These are phyloP conservation scores for Cyclostephanos tholiformis DNA, from an alignment of 108 stramenopile species.

Conservation along the genomic window DNA sequence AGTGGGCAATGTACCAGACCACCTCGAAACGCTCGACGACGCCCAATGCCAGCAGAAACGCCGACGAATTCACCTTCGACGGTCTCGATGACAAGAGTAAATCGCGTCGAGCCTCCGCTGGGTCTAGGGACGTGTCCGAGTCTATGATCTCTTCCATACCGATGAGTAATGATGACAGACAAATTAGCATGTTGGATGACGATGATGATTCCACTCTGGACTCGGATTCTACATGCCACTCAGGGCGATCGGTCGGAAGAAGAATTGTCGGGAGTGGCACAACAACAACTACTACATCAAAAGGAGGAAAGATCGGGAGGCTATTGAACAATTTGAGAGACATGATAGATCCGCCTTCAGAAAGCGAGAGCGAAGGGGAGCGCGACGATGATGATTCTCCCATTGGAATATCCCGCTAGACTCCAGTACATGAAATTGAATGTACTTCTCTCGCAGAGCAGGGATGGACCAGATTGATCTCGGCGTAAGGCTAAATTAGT, in stretches of 20 bases:
- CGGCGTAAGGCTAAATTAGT: neutral
- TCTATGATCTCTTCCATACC: conserved; percentile 7
- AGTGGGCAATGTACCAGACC: conserved; percentile 46
- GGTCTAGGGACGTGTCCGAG: conserved; percentile 11
- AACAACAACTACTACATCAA: neutral
- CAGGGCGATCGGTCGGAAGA: neutral
- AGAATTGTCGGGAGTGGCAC: neutral
- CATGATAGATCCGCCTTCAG: conserved; percentile 38
- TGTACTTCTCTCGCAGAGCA: too few relatives aligned
- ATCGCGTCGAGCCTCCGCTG: conserved; percentile 3
- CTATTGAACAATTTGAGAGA: conserved; percentile 36
- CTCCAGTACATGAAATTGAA: too few relatives aligned
- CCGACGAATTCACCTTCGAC: conserved; percentile 1
- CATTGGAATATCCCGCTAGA: neutral
- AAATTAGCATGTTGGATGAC: conserved; percentile 3
- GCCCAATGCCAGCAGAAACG: conserved; percentile 5
- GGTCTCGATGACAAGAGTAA: conserved; percentile 6
- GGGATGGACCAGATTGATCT: neutral
- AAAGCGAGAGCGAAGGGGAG: conserved; percentile 21
- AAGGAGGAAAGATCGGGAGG: conserved; percentile 14
- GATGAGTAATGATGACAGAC: neutral
- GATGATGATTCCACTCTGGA: conserved; percentile 11
- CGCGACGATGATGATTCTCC: conserved; percentile 1
- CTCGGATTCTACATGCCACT: neutral
- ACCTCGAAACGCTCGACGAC: conserved; percentile 30